Conservation (phyloP, 2,329 filamentous ascomycete genomes). For the Sporothrix phasma region DNA sequence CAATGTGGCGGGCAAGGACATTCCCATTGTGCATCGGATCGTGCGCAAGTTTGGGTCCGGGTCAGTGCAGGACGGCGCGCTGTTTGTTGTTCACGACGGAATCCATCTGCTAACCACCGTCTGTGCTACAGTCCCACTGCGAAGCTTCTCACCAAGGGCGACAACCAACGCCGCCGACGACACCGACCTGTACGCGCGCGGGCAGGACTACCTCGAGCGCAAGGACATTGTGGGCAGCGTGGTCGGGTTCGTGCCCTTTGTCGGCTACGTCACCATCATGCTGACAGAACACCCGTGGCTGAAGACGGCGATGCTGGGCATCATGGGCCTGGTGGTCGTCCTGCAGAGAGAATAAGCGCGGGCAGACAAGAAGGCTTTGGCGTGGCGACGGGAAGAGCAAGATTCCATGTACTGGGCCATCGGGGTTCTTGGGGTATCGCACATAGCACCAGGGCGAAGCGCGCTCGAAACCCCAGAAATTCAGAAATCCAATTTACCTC, state of each 20-base stretch:
- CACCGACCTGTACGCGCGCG: slow-evolving; percentile 69
- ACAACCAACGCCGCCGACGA: slow-evolving; percentile 94
- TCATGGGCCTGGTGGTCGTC: slow-evolving; percentile 92
- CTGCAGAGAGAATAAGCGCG: slow-evolving; percentile 71
- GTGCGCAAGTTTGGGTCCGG: slow-evolving; percentile 62
- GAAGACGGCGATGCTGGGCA: slow-evolving; percentile 85
- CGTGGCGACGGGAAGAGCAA: neutral
- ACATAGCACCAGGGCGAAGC: too few species aligned
- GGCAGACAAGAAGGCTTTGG: too few species aligned
- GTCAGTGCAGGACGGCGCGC: slow-evolving; percentile 24
- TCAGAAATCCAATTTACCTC: too few species aligned
- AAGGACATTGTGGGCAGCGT: slow-evolving; percentile 88
- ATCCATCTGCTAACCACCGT: neutral
- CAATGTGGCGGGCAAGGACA: slow-evolving; percentile 87
- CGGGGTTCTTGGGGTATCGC: neutral
- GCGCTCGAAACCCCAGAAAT: too few species aligned
- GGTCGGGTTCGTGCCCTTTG: slow-evolving; percentile 82
- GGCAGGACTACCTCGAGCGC: slow-evolving; percentile 78
- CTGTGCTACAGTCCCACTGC: slow-evolving; percentile 36
- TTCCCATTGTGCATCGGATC: slow-evolving; percentile 91
- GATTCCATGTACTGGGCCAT: neutral
- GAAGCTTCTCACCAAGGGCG: slow-evolving; percentile 89
- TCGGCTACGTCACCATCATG: slow-evolving; percentile 94
- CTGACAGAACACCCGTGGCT: slow-evolving; percentile 93
- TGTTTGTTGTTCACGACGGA: neutral